phyloP scores from a whole-genome alignment of 768 basidiomycete genomes.

The Boletus rubropictus region DNA sequence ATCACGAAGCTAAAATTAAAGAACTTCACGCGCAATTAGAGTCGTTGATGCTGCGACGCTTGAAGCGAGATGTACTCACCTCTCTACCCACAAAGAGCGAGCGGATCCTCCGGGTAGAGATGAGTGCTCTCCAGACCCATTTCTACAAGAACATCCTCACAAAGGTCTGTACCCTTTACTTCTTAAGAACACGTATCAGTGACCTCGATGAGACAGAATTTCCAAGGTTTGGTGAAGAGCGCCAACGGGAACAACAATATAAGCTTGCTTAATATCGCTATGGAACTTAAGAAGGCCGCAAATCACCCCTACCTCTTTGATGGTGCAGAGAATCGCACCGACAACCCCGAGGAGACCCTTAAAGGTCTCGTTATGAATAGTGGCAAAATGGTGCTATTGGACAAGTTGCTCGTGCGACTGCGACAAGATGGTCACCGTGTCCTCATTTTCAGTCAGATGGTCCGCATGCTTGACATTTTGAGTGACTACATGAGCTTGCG shows the following conservation, averaged over 20 bases:
- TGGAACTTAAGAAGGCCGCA: constrained; percentile 98
- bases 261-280: constrained; percentile 95
- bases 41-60: constrained; percentile 86
- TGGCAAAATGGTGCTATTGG: constrained; percentile 96
- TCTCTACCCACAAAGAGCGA: constrained; percentile 97
- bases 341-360: constrained; percentile 73
- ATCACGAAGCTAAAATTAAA: constrained; percentile 93
- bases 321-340: constrained; percentile 71
- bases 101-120: constrained; percentile 94
- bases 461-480: constrained; percentile 96
- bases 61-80: constrained; percentile 95
- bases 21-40: constrained; percentile 92
- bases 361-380: constrained; percentile 98
- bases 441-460: constrained; percentile 99
- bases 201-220: constrained; percentile 56
- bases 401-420: constrained; percentile 89
- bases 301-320: constrained; percentile 99
- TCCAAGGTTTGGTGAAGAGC: constrained; percentile 85
- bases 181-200: not conserved
- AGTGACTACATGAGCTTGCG: constrained; percentile 93
- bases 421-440: constrained; percentile 93
- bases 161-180: constrained; percentile 45
- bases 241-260: constrained; percentile 86
- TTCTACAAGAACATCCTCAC: constrained; percentile 99
- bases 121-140: constrained; percentile 93